Conservation (phyloP, 352 stramenopile genomes). For the Phytophthora quininea region DNA sequence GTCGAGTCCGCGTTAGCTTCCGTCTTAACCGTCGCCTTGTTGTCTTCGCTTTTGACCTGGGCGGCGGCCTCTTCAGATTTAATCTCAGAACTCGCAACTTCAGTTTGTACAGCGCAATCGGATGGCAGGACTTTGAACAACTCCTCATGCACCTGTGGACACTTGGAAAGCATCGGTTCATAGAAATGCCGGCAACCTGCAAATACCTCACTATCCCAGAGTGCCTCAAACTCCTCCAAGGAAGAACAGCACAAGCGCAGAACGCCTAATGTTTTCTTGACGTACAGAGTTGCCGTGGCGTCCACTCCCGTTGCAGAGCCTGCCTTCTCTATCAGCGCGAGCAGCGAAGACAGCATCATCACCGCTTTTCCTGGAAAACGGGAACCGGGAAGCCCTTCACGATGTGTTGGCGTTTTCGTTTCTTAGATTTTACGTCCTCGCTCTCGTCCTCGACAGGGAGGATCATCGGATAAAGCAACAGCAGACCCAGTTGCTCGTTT, state of each 20-base stretch:
- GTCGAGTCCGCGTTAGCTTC: not conserved
- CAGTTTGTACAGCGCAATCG: slow-evolving; percentile 21
- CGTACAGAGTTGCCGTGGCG: slow-evolving; percentile 43
- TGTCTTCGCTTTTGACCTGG: slow-evolving; percentile 10
- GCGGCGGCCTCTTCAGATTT: slow-evolving; percentile 2
- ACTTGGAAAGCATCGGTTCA: slow-evolving; percentile 60
- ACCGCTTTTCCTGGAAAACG: slow-evolving; percentile 65
- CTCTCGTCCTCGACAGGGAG: slow-evolving; percentile 35
- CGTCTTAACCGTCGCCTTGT: not conserved
- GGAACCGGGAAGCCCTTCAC: slow-evolving; percentile 59
- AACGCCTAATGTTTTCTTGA: slow-evolving; percentile 53
- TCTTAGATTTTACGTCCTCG: slow-evolving; percentile 28
- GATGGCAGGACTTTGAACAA: slow-evolving; percentile 31
- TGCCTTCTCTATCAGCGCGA: slow-evolving; percentile 54
- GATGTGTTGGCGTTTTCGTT: slow-evolving; percentile 30
- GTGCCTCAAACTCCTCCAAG: slow-evolving; percentile 63
- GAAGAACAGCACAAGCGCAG: slow-evolving; percentile 49
- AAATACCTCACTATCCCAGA: slow-evolving; percentile 68
- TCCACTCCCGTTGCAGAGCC: slow-evolving; percentile 24
- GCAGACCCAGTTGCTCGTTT: slow-evolving; percentile 37
- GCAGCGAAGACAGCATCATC: slow-evolving; percentile 58
- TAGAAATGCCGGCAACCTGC: slow-evolving; percentile 61
- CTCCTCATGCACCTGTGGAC: slow-evolving; percentile 35
- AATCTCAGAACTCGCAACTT: slow-evolving; percentile 11
- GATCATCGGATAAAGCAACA: slow-evolving; percentile 40